Evolutionary conservation across 495 filamentous ascomycete species (phyloP).

Genomic region (Podospora appendiculata): DNA sequence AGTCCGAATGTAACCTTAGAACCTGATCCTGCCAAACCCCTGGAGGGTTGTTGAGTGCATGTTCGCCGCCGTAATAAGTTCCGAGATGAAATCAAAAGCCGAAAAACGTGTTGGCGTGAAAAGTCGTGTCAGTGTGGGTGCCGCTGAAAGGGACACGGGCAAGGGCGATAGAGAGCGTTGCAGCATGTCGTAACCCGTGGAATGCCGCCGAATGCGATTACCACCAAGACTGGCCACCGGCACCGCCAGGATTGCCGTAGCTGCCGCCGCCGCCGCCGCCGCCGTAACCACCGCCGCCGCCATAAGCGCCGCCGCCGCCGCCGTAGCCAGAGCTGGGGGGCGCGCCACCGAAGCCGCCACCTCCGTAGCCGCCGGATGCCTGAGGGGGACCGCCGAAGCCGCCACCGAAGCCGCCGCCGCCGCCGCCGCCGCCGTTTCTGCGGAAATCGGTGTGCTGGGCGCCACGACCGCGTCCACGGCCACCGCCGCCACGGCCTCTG

Average conservation of each 20-base stretch:
- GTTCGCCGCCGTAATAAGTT: slow-evolving; percentile 24
- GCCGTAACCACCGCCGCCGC: slow-evolving; percentile 53
- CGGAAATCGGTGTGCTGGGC: slow-evolving; percentile 78
- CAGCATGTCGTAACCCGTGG: neutral
- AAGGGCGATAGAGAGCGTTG: too few species aligned
- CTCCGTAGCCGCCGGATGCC: slow-evolving; percentile 66
- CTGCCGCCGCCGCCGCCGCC: slow-evolving; percentile 32
- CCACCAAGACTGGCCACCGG: slow-evolving; percentile 89
- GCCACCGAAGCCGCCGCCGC: slow-evolving; percentile 45
- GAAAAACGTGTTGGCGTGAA: neutral
- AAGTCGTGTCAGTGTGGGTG: too few species aligned
- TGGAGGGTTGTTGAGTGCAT: slow-evolving; percentile 16
- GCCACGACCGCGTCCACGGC: slow-evolving; percentile 54
- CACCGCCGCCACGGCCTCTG: slow-evolving; percentile 61
- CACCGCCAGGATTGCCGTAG: slow-evolving; percentile 73
- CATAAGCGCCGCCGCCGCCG: slow-evolving; percentile 46
- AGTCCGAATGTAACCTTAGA: slow-evolving; percentile 16
- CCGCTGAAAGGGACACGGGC: too few species aligned
- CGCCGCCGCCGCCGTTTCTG: slow-evolving; percentile 57
- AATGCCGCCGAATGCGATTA: slow-evolving; percentile 37
- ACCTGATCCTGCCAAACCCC: slow-evolving; percentile 15
- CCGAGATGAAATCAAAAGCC: slow-evolving; percentile 13
- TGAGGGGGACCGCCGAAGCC: slow-evolving; percentile 38
- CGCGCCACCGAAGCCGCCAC: slow-evolving; percentile 48
- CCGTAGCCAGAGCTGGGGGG: slow-evolving; percentile 32